phyloP scores from a whole-genome alignment of 331 rosid species.

The Ulmus americana region DNA sequence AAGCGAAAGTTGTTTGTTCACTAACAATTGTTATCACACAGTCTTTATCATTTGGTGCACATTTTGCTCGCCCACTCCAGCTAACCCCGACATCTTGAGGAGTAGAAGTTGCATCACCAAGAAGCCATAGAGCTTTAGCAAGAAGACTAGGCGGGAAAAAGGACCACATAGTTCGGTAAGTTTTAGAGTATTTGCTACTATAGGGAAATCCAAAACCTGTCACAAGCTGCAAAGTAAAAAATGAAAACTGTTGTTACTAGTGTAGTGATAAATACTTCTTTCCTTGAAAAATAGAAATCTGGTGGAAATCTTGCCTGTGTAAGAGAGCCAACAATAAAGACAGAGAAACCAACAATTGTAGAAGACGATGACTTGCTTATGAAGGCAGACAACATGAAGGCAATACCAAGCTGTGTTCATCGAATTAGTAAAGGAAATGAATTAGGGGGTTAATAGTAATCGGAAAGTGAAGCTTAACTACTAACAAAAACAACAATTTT shows the following conservation, averaged over 20 bases:
- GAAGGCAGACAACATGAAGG: constrained; percentile 84
- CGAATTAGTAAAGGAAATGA: constrained; percentile 2
- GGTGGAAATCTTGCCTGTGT: constrained; percentile 55
- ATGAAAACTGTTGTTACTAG: constrained; percentile 20
- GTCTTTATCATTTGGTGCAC: constrained; percentile 25
- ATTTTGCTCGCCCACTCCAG: constrained; percentile 63
- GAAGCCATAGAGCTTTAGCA: constrained; percentile 52
- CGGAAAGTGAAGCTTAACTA: neutral
- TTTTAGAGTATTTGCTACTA: neutral
- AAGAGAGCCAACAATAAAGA: constrained; percentile 57
- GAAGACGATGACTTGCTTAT: constrained; percentile 67
- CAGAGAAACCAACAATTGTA: constrained; percentile 57
- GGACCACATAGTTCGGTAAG: constrained; percentile 46
- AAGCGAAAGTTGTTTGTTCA: neutral
- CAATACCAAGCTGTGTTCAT: constrained; percentile 58
- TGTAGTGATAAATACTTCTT: constrained; percentile 8
- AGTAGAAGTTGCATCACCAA: constrained; percentile 43
- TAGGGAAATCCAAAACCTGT: constrained; percentile 53
- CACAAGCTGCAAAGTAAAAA: constrained; percentile 42
- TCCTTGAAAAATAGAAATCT: constrained; percentile 4
- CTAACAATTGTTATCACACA: constrained; percentile 74
- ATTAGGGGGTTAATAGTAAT: neutral
- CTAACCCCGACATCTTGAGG: constrained; percentile 54
- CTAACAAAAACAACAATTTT: constrained; percentile 13
- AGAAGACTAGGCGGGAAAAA: constrained; percentile 86